Conservation (phyloP, 805 yeast species). For the Teunomyces pallodes region DNA sequence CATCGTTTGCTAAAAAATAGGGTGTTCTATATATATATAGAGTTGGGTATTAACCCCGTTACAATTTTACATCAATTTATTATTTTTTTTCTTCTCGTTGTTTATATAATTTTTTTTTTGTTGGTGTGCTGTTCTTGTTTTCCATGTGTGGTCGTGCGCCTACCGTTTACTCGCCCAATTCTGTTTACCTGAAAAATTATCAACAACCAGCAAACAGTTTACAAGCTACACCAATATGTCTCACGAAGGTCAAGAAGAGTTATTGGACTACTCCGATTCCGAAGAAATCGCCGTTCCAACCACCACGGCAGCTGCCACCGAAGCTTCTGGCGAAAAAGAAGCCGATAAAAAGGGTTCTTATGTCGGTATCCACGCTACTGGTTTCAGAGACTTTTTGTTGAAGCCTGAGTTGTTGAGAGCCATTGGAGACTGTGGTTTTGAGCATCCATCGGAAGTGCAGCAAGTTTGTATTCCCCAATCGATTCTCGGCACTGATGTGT, state of each 20-base stretch:
- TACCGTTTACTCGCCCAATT: conserved; percentile 1
- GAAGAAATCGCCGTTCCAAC: conserved; percentile 82
- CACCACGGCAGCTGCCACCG: conserved; percentile 37
- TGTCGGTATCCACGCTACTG: conserved; percentile 97
- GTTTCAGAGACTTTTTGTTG: conserved; percentile 94
- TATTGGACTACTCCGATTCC: conserved; percentile 97
- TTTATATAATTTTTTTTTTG: not conserved
- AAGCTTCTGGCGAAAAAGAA: conserved; percentile 53
- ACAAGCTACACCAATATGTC: conserved; percentile 52
- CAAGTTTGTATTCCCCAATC: conserved; percentile 98
- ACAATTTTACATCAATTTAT: not conserved
- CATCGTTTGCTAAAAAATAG: conserved; percentile 41
- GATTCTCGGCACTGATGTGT: conserved; percentile 93
- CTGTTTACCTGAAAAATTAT: conserved; percentile 2
- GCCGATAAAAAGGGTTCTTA: conserved; percentile 93
- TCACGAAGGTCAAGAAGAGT: conserved; percentile 98
- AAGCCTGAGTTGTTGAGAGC: conserved; percentile 98
- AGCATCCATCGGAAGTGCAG: conserved; percentile 99
- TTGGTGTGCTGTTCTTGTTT: not conserved
- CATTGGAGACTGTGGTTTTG: conserved; percentile 98
- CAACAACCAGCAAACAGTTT: conserved; percentile 1
- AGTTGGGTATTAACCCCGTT: not conserved
- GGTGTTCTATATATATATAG: not conserved
- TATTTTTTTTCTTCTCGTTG: not conserved
- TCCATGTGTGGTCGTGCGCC: not conserved